Base-by-base conservation (phyloP, 2,329 filamentous ascomycete genomes). In the Teratosphaeria nubilosa region DNA sequence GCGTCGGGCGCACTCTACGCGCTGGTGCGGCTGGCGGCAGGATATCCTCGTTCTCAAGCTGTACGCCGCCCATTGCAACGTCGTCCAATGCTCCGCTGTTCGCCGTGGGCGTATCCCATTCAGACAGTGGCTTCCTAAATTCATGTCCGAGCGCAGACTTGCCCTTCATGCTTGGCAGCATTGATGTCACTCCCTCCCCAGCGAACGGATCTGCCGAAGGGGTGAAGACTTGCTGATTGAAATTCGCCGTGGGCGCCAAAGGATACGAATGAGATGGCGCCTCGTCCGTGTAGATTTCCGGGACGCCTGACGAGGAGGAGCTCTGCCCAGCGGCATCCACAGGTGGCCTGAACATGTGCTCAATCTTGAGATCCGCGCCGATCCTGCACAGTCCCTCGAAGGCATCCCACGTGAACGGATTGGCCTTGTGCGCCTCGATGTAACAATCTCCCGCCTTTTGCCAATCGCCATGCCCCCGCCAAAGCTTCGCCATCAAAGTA, bases 361-460 rank as follows among this genome's bases (percentile, higher is more conserved):
- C 82, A 10, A 94, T 85, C 58, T 88, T 85, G 57, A 97, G 81
- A 64, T 85, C 86, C 51, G 90, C 86, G 3, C 90, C 84, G 51
- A 83, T 89, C 69, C 96, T 91, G 70, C 91, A 96, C 7, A 99
- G 80, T 16, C 84, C 87, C 24, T 86, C 85, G 68, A 97, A 97
- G 0, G 92, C 91, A 77, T 99, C 94, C 94, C 94, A 99, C 83
- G 96, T 94, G 73, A 97, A 92, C 1, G 94, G 91, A 68, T 97
- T 99, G 57, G 86, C 73, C 74, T 91, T 95, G 66, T 99, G 77
- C 5, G 91, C 85, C 60, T 95, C 90, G 64, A 95, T 90, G 70
- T 94, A 97, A 72, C 84, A 90, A 64, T 88, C 83, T 16, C 92
- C 85, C 7, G 94, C 91, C 73, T 89, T 91, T 68, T 88, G 88